Evolutionary conservation across 306 rosid genomes (phyloP).

Genomic region (Pyrus bretschneideri): DNA sequence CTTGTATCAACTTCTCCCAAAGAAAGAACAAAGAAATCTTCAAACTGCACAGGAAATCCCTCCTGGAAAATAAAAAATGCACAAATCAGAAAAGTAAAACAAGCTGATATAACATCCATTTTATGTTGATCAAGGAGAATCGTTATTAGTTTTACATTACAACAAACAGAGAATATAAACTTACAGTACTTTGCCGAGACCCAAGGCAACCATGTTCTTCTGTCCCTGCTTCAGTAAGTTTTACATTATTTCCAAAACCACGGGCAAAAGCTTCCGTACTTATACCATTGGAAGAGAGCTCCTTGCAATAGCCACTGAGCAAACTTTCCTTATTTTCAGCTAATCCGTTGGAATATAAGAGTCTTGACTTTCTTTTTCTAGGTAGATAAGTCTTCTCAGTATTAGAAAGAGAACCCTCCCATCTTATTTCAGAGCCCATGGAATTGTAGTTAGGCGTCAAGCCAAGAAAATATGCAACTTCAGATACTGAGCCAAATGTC

Average conservation of each 20-base stretch:
- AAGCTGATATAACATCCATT: conserved; percentile 1
- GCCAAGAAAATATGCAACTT: conserved; percentile 89
- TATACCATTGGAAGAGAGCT: conserved; percentile 39
- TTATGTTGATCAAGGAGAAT: background rate
- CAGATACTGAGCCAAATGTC: conserved; percentile 86
- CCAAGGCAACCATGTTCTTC: conserved; percentile 30
- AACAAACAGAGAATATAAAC: conserved; percentile 25
- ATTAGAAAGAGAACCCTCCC: conserved; percentile 44
- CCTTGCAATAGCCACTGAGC: conserved; percentile 35
- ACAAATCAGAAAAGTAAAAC: conserved; percentile 27
- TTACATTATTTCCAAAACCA: conserved; percentile 37
- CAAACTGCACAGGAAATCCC: conserved; percentile 83
- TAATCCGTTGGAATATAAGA: conserved; percentile 52
- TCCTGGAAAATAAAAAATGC: conserved; percentile 51
- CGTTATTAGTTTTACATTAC: background rate
- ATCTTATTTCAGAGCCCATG: conserved; percentile 50
- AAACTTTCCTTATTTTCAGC: conserved; percentile 47
- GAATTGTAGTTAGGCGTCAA: conserved; percentile 52
- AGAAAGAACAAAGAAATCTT: conserved; percentile 81
- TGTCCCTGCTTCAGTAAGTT: conserved; percentile 32
- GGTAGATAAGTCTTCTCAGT: conserved; percentile 43
- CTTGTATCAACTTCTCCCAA: conserved; percentile 78
- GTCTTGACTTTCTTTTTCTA: conserved; percentile 63
- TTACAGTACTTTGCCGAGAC: conserved; percentile 44
- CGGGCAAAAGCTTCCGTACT: conserved; percentile 23